Evolutionary conservation across 257 asterid genomes (phyloP), one percentile per base, ranked within the genome.

Genomic region (Jasminum sambac): DNA sequence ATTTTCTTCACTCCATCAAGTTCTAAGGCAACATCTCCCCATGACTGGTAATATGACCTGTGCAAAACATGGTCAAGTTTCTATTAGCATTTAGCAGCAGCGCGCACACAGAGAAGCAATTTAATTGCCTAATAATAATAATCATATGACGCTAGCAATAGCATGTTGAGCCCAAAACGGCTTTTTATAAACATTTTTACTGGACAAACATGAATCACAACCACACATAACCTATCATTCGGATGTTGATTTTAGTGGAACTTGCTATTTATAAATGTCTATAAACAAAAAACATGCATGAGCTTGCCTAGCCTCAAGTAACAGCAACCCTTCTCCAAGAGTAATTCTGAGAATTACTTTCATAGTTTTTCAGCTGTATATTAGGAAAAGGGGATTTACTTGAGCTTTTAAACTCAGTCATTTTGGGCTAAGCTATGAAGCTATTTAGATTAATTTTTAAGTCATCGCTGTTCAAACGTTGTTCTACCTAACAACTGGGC

Each of bases 11-110:
- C 64, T 23, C 69, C 80, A 11, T 73, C 59, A 16, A 11, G 77
- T 40, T 85, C 82, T 44, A 68, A 48, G 4, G 93, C 81, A n/a
- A 44, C 79, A 69, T 87, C 92, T 76, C 83, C 83, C 90, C 97
- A 85, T n/a, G n/a, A n/a, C 85, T 88, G 84, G 84, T 82, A 72
- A 74, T 77, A 90, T 61, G 96, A 82, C 98, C 98, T 93, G 88
- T 46, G 25, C 72, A 77, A 50, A 6, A 55, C 11, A 9, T 70
- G n/a, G 57, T 21, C 3, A 24, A 38, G 57, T 23, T 67, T 41
- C 71, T 23, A 63, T 38, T 36, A 68, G 24, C 30, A 26, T 24
- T 70, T 48, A 50, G 44, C 59, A 17, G 25, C 50, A 65, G 40
- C 17, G 17, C 59, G 10, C 21, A 26, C 17, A 39, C 26, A 8